Base-by-base conservation (phyloP, 768 basidiomycete species). In the Leccinum imitatum region DNA sequence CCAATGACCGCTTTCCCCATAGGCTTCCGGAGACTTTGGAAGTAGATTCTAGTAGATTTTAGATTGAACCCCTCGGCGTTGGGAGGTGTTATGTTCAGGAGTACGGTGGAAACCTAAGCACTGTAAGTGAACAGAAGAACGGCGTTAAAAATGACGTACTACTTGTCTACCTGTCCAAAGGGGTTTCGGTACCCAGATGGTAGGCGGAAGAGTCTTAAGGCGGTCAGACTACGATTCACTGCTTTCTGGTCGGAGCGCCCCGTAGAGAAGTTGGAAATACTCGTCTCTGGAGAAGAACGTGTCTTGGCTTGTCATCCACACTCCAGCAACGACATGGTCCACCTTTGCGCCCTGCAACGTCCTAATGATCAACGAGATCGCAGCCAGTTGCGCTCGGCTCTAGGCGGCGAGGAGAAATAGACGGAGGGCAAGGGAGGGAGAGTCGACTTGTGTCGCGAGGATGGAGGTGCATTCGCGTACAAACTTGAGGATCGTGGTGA, bases 161-260 rank as follows among this genome's bases (percentile, higher is more conserved):
- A 98, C 87, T 75, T 99, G 97, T 71, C 98, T 99, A 50, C 97
- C 97, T 0, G 96, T 98, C 97, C 97, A 99, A 52, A 96, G 76
- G 2, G 94, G 87, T 63, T 76, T 79, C 0, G 97, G 97, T 73
- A 89, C 94, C 90, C 91, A 94, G 56, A 99, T 89, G 6, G 95
- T 80, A 2, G 97, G 97, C 2, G 95, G 92, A 8, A 98, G 73
- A 5, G 94, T 98, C 55, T 85, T 69, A 51, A 99, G 78, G 25
- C 86, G 84, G 54, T 78, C 80, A 41, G 78, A 73, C 37, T 80
- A 75, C 14, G 77, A 77, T 15, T 80, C 78, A 64, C 90, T 87
- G 44, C 90, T 89, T 75, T 99, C 97, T 8, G 95, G 93, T 60
- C 91, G 80, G 35, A 99, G 79, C 7, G 96, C 91, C 35, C 96